These are phyloP conservation scores for Knufia fluminis DNA, from an alignment of 2,329 filamentous ascomycete genomes.

Conservation along the genomic window DNA sequence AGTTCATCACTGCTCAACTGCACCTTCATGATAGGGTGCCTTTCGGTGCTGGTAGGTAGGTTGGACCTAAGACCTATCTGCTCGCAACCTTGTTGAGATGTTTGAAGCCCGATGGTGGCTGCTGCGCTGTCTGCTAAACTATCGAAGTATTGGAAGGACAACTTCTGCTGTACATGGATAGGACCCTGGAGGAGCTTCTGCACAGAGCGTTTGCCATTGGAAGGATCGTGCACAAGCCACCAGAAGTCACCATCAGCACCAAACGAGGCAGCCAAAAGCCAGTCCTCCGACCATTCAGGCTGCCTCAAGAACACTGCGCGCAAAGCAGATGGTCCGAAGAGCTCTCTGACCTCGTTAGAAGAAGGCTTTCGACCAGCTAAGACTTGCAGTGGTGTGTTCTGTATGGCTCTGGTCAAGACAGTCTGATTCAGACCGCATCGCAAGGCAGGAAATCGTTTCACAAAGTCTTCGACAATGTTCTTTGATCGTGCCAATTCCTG, in stretches of 20 bases:
- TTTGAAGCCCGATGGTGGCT: conserved; percentile 15
- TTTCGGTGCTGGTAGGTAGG: background rate
- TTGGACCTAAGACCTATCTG: background rate
- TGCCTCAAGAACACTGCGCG: conserved; percentile 62
- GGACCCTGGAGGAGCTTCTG: background rate
- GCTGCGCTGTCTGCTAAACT: conserved; percentile 16
- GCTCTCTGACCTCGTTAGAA: conserved; percentile 42
- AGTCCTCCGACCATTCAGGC: conserved; percentile 60
- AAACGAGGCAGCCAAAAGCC: conserved; percentile 63
- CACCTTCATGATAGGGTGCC: background rate
- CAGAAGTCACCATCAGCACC: conserved; percentile 66
- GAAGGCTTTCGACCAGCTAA: conserved; percentile 33
- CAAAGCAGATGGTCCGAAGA: conserved; percentile 55
- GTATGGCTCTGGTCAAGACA: conserved; percentile 11
- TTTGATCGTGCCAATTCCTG: conserved; percentile 50
- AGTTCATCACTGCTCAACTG: background rate
- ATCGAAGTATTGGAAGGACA: conserved; percentile 18
- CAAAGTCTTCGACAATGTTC: conserved; percentile 35
- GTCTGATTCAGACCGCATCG: conserved; percentile 19
- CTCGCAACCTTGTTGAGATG: conserved; percentile 14
- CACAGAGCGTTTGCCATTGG: background rate
- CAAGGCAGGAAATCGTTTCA: conserved; percentile 11
- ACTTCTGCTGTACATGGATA: conserved; percentile 14
- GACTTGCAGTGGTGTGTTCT: conserved; percentile 27
- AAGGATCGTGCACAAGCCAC: conserved; percentile 42